Evolutionary conservation across 495 filamentous ascomycete genomes (phyloP).

Genomic region (Penicillium coffeae): DNA sequence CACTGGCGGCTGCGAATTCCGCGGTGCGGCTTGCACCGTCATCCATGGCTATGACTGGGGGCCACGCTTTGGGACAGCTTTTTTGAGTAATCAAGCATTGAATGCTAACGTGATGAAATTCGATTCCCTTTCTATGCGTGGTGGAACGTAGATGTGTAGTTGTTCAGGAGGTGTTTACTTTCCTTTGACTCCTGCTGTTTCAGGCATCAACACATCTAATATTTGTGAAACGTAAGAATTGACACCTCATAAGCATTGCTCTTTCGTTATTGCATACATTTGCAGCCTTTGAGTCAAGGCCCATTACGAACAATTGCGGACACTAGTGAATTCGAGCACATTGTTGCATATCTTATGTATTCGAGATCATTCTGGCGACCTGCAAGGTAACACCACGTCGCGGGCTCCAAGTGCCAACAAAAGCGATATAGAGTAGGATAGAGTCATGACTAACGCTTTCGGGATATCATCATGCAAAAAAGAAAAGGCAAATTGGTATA

Average conservation of each 20-base stretch:
- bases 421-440: constrained; percentile 9
- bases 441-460: constrained; percentile 6
- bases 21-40: constrained; percentile 28
- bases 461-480: constrained; percentile 8
- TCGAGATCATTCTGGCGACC: constrained; percentile 7
- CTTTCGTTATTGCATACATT: neutral
- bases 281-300: no score
- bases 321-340: constrained; percentile 3
- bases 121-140: neutral
- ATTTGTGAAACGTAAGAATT: no score
- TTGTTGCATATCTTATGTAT: constrained; percentile 2
- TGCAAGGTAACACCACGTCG: constrained; percentile 10
- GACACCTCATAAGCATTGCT: neutral
- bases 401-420: constrained; percentile 6
- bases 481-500: constrained; percentile 30
- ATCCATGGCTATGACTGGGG: constrained; percentile 35
- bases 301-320: no score
- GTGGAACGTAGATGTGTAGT: neutral
- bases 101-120: no score
- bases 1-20: constrained; percentile 25
- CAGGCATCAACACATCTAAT: constrained; percentile 5
- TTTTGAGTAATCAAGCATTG: no score
- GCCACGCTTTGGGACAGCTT: constrained; percentile 15
- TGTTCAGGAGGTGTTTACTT: constrained; percentile 5
- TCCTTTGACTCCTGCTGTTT: constrained; percentile 1